These are phyloP conservation scores for Centella asiatica DNA, from an alignment of 129 eudicot species.

Conservation along the genomic window DNA sequence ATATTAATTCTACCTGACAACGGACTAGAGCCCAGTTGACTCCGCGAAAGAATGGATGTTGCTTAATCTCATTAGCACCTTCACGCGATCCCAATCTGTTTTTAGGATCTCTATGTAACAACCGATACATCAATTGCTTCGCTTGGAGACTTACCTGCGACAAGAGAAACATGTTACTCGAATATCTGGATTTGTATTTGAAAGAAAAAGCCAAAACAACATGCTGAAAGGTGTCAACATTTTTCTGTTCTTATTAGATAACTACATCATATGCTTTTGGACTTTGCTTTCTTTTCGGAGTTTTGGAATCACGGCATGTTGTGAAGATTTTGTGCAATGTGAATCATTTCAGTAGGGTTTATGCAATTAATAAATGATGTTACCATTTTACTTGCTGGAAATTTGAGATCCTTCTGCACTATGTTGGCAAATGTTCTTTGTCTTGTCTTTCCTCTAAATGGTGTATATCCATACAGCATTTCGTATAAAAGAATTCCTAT, in stretches of 20 bases:
- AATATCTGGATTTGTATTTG: background rate
- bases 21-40: slow-evolving; percentile 93
- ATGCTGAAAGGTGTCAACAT: background rate
- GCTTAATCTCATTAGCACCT: slow-evolving; percentile 90
- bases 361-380: background rate
- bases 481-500: slow-evolving; percentile 52
- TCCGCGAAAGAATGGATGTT: slow-evolving; percentile 87
- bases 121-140: slow-evolving; percentile 72
- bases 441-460: slow-evolving; percentile 69
- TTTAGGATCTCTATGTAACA: slow-evolving; percentile 91
- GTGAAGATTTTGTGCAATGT: background rate
- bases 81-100: slow-evolving; percentile 82
- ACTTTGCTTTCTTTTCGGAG: too few relatives aligned
- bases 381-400: slow-evolving; percentile 42
- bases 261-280: background rate
- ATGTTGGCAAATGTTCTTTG: slow-evolving; percentile 57
- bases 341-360: background rate
- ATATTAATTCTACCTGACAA: slow-evolving; percentile 77
- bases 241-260: background rate
- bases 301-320: background rate
- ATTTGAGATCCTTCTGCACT: slow-evolving; percentile 45
- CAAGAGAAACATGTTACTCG: background rate
- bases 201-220: background rate
- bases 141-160: slow-evolving; percentile 76
- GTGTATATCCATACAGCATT: slow-evolving; percentile 58